phyloP scores from a whole-genome alignment of 2,329 filamentous ascomycete genomes.

The Didymosphaeria variabile region DNA sequence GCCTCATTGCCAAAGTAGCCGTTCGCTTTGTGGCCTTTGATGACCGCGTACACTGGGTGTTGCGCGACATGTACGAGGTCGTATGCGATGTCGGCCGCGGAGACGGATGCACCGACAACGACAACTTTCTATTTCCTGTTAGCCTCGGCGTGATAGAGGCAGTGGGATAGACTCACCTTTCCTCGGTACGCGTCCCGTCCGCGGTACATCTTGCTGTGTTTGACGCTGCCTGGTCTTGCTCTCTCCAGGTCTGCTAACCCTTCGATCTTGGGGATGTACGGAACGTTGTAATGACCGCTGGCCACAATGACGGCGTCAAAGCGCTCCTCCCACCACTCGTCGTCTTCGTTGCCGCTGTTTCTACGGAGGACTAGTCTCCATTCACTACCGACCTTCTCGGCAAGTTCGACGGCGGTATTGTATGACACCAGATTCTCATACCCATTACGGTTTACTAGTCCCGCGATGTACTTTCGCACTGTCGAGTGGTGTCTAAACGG shows the following conservation, averaged over 20 bases:
- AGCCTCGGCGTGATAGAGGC: not conserved
- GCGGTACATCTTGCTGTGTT: slow-evolving; percentile 65
- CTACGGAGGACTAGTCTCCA: slow-evolving; percentile 61
- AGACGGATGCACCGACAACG: slow-evolving; percentile 71
- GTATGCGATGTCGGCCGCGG: slow-evolving; percentile 68
- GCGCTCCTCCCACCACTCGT: slow-evolving; percentile 70
- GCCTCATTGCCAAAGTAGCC: slow-evolving; percentile 67
- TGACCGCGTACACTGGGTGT: slow-evolving; percentile 62
- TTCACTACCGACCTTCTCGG: slow-evolving; percentile 61
- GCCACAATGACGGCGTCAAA: slow-evolving; percentile 71
- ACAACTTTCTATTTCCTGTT: slow-evolving; percentile 61
- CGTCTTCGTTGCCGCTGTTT: slow-evolving; percentile 44
- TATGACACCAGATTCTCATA: slow-evolving; percentile 64
- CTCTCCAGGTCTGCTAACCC: slow-evolving; percentile 61
- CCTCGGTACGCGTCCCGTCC: slow-evolving; percentile 56
- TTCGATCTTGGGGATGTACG: slow-evolving; percentile 62
- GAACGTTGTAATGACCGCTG: slow-evolving; percentile 68
- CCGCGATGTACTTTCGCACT: slow-evolving; percentile 64
- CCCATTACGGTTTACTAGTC: slow-evolving; percentile 61
- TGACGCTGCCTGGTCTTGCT: slow-evolving; percentile 58
- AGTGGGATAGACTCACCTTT: slow-evolving; percentile 50
- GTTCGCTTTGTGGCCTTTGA: slow-evolving; percentile 61
- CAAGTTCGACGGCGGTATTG: slow-evolving; percentile 69
- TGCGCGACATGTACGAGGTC: slow-evolving; percentile 59
- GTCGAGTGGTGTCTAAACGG: slow-evolving; percentile 70